phyloP scores from a whole-genome alignment of 192 early-diverging fungal genomes.

The Backusella parvicylindrica region DNA sequence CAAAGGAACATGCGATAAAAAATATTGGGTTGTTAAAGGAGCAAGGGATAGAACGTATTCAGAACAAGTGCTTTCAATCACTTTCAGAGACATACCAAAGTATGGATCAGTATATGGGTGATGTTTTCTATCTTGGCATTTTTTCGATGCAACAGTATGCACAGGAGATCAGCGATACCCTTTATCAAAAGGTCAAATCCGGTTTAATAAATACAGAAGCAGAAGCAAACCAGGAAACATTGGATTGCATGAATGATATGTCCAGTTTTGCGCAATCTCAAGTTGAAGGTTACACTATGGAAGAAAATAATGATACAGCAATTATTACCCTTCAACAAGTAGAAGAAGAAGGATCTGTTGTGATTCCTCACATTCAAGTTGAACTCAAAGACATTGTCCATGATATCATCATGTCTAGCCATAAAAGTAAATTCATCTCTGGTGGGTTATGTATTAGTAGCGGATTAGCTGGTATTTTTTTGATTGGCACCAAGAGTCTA shows the following conservation, averaged over 20 bases:
- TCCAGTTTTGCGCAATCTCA: conserved; percentile 17
- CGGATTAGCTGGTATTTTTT: neutral
- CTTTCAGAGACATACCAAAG: neutral
- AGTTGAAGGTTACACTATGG: neutral
- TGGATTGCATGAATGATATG: conserved; percentile 35
- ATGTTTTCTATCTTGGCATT: conserved; percentile 63
- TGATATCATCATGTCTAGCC: neutral
- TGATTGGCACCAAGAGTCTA: neutral
- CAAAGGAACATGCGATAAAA: conserved; percentile 65
- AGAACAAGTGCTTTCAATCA: neutral
- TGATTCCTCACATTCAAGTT: neutral
- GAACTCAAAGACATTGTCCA: neutral
- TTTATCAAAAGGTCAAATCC: conserved; percentile 56
- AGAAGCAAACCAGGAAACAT: conserved; percentile 42
- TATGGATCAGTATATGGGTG: neutral
- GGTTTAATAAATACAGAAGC: conserved; percentile 55
- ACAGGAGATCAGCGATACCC: conserved; percentile 61
- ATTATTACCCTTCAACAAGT: neutral
- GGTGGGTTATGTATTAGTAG: neutral
- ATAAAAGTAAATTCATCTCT: neutral
- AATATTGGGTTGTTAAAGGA: conserved; percentile 49
- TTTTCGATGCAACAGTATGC: conserved; percentile 82
- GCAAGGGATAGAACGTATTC: neutral
- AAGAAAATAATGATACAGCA: neutral
- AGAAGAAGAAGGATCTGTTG: neutral